Base-by-base conservation (phyloP, 2,329 filamentous ascomycete species). In the Shiraia sp. region DNA sequence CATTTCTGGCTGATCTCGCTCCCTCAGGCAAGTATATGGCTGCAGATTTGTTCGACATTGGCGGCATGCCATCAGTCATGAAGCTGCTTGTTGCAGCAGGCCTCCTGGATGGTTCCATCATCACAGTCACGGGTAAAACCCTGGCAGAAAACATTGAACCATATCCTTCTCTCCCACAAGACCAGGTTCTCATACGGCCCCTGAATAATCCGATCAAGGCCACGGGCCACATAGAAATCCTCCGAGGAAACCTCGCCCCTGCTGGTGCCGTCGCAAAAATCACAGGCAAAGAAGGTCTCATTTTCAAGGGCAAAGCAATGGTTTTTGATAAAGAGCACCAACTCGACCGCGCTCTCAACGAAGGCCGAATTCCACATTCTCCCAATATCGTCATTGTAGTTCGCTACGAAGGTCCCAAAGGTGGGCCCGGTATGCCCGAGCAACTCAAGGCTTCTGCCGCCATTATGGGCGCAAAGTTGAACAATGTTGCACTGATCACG, bases 371-470 rank as follows among this genome's bases (percentile, higher is more conserved):
- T 32, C 81, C 82, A 1, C 82, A 82, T 25, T 81, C 81, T 46
- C 89, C 93, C 63, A 93, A 95, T 63, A 79, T 95, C 10, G 92
- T 96, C 14, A 75, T 96, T 19, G 83, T 96, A 23, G 90, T 97
- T 39, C 85, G 92, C 15, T 96, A 96, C 66, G 92, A 97, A 68
- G 92, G 92, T 0, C 92, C 92, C 10, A 91, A 89, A 65, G 92
- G 92, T 49, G 92, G 92, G 0, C 92, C 92, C 0, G 92, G 92
- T 30, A 97, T 97, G 92, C 92, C 91, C 2, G 92, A 97, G 72
- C 90, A 96, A 71, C 79, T 97, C 31, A 90, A 87, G 66, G 88
- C 92, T 9, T 87, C 82, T 44, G 90, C 90, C 0, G 89, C 91
- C 13, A 88, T 97, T 55, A 96, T 96, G 87, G 92, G 92, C 34